Base-by-base conservation (phyloP, 768 basidiomycete species). In the Pisolithus microcarpus region DNA sequence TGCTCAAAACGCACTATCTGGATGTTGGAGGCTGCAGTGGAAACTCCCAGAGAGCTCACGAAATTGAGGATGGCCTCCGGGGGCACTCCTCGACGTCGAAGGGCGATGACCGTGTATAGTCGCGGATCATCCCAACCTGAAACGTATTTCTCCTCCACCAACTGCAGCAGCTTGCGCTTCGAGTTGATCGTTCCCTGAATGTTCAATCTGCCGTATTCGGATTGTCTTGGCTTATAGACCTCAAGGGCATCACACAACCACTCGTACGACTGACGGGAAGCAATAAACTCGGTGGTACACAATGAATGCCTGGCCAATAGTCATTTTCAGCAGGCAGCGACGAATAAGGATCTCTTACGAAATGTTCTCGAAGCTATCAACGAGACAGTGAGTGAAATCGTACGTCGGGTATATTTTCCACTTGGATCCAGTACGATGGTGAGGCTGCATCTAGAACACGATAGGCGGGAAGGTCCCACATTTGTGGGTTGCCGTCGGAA, bases 391-490 rank as follows among this genome's bases (percentile, higher is more conserved):
- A 0, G 96, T 96, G 66, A 95, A 98, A 66, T 99, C 96, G 65
- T 99, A 99, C 0, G 94, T 97, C 2, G 95, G 95, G 67, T 99
- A 99, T 54, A 99, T 91, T 63, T 80, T 89, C 96, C 96, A 99
- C 62, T 86, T 88, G 65, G 85, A 83, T 9, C 82, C 82, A 1
- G 96, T 98, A 21, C 96, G 82, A 62, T 98, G 95, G 68, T 99
- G 96, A 28, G 88, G 82, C n/a, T 2, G 91, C 81, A 46, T 87
- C 80, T 48, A 97, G 76, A 15, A 98, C 91, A 24, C 96, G 85
- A 65, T 98, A 99, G 7, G 95, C 95, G 34, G 96, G 89, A 49
- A 96, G 70, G 71, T 99, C 96, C 96, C 96, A 99, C 96, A 99
- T 97, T 70, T 93, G 92, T 10, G 95, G 95, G 67, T 98, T 99